Percentiles rank a stretch among this genome's conserved stretches.
phyloP scores from a whole-genome alignment of 352 stramenopile genomes.

The Phytopythium boreale region DNA sequence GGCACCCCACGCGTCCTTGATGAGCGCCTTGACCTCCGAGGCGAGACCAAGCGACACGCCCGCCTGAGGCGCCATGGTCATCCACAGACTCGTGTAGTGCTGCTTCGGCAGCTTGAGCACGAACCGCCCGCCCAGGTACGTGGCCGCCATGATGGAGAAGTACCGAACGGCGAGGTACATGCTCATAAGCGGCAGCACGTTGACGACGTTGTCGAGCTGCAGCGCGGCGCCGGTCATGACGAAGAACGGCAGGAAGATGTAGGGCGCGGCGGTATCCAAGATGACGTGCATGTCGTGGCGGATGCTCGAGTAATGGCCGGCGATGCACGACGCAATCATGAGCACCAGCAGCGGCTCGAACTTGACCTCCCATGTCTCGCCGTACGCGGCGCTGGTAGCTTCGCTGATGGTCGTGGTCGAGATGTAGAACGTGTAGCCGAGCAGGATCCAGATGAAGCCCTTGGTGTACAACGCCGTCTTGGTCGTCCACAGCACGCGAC shows the following conservation, averaged over 20 bases:
- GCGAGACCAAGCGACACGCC: conserved; percentile 59
- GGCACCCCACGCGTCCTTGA: conserved; percentile 47
- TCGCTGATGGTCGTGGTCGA: conserved; percentile 53
- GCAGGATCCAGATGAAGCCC: conserved; percentile 60
- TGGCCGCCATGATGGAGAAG: conserved; percentile 50
- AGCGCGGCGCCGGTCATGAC: conserved; percentile 64
- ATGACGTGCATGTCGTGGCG: conserved; percentile 74
- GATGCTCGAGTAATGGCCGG: conserved; percentile 51
- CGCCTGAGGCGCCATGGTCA: conserved; percentile 68
- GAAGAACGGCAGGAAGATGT: conserved; percentile 75
- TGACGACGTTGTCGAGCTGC: conserved; percentile 59
- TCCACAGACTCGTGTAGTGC: conserved; percentile 67
- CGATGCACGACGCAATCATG: conserved; percentile 56
- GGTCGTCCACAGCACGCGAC: conserved; percentile 18
- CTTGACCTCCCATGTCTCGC: conserved; percentile 63
- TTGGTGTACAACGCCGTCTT: conserved; percentile 46
- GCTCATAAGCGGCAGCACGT: conserved; percentile 60
- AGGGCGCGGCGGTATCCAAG: conserved; percentile 55
- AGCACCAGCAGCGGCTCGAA: conserved; percentile 63
- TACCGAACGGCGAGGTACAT: conserved; percentile 57
- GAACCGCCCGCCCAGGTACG: conserved; percentile 48
- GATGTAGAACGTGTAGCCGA: conserved; percentile 62
- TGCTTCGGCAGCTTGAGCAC: conserved; percentile 51
- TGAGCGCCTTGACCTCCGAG: conserved; percentile 54
- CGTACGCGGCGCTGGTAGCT: conserved; percentile 41